These are phyloP conservation scores for Graphiopsis chlorocephala DNA, from an alignment of 2,329 filamentous ascomycete species.

Conservation along the genomic window DNA sequence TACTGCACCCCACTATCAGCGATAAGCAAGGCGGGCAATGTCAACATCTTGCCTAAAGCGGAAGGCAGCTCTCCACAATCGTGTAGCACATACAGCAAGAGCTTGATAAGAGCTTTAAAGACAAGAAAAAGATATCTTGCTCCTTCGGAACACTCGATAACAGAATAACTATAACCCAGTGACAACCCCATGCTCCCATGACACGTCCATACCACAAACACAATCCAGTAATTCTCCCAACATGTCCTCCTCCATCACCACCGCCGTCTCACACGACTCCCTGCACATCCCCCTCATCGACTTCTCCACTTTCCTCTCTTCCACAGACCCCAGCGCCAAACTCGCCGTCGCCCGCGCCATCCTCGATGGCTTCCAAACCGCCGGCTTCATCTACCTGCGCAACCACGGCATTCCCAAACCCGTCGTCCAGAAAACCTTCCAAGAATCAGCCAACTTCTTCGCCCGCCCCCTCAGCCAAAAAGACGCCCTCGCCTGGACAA, in stretches of 20 bases:
- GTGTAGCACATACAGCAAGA: not conserved
- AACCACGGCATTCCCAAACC: conserved; percentile 66
- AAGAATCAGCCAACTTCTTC: conserved; percentile 65
- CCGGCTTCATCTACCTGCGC: conserved; percentile 81
- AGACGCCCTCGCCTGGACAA: conserved; percentile 62
- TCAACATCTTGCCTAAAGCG: conserved; percentile 8
- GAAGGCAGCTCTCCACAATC: not conserved
- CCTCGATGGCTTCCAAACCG: conserved; percentile 75
- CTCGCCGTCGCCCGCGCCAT: conserved; percentile 62
- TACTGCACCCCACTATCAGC: not conserved
- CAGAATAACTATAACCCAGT: not conserved
- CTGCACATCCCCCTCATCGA: conserved; percentile 57
- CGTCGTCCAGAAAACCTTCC: conserved; percentile 43
- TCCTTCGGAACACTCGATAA: not conserved
- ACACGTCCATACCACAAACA: not conserved
- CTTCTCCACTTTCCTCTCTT: conserved; percentile 65
- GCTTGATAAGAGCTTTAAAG: not conserved
- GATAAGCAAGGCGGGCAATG: not conserved
- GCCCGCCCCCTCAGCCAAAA: conserved; percentile 59
- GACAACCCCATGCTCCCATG: not conserved
- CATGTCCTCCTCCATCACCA: conserved; percentile 3
- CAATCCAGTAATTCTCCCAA: not conserved
- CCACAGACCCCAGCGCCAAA: conserved; percentile 18
- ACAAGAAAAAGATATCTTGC: not conserved
- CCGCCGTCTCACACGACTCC: conserved; percentile 7